Base-by-base conservation (phyloP, 352 stramenopile species). In the Albugo laibachii region DNA sequence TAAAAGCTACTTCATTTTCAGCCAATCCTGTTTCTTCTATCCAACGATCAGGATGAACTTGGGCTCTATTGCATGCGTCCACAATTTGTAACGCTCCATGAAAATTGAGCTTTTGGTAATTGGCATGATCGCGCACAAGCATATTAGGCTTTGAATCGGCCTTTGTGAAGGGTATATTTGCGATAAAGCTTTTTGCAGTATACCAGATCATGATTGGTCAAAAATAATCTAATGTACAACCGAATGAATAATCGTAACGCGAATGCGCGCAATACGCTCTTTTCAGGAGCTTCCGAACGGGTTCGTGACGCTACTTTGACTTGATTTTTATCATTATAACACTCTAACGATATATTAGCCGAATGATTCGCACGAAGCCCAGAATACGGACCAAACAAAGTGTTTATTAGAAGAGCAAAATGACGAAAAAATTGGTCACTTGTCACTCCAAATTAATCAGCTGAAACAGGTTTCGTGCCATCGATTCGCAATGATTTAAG, bases 371-470 rank as follows among this genome's bases (percentile, higher is more conserved):
- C 15, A 16, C 48, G 52, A 43, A 51, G 60, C 53, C 8, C 61
- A 84, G 46, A 91, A 70, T 40, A 65, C 66, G 5, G 78, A 92
- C 31, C 78, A 92, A 36, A 76, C 75, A 12, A 78, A 80, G 50
- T 56, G 68, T 31, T 59, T 92, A 27, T 57, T 88, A 27, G 78
- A 92, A 44, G 78, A 88, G 36, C 78, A 92, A 43, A 92, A 92
- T 38, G 76, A 92, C 31, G 76, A 88, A 55, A 73, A 92, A 53
- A 86, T 92, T 47, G 85, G 72, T 55, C 75, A 88, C 51, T 56
- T 92, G 53, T 87, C 75, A 53, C 61, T 88, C 55, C 78, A 92
- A 62, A 87, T 88, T 53, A 80, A 67, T 47, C 68, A 86, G 53
- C 52, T 92, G 31, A 88, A 88, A 53, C 69, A 83, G 69, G 78